Evolutionary conservation across 441 rosid species (phyloP).

Genomic region (Aquilaria agallochum): DNA sequence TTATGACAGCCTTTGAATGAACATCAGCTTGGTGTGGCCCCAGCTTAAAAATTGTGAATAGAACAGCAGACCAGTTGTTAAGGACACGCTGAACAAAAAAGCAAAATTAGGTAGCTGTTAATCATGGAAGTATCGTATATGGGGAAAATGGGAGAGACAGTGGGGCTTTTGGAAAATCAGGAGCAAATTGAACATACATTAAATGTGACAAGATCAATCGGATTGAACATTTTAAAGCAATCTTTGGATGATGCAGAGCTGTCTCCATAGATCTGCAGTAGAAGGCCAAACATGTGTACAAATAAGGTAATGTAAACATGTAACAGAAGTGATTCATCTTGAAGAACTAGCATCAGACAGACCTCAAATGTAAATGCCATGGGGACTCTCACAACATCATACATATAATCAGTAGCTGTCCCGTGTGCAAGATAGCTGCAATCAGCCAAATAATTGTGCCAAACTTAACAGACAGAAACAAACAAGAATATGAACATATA

Average conservation of each 20-base stretch:
- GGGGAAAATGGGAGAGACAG: neutral
- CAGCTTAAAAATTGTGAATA: constrained; percentile 69
- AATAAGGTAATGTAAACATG: constrained; percentile 11
- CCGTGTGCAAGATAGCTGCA: constrained; percentile 97
- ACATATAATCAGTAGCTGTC: constrained; percentile 97
- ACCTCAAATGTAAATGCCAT: constrained; percentile 99
- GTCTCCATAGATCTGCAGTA: constrained; percentile 83
- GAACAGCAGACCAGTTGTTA: constrained; percentile 89
- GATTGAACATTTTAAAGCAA: constrained; percentile 98
- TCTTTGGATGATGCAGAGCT: constrained; percentile 53
- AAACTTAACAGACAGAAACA: too few relatives aligned
- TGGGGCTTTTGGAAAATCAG: neutral
- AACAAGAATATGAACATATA: too few relatives aligned
- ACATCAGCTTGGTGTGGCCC: constrained; percentile 48
- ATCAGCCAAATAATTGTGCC: constrained; percentile 7
- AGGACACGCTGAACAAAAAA: constrained; percentile 76
- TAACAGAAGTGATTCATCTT: neutral
- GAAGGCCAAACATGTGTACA: constrained; percentile 6
- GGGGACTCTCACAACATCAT: constrained; percentile 76
- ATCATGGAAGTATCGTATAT: neutral
- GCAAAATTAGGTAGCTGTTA: constrained; percentile 7
- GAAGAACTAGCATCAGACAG: constrained; percentile 21
- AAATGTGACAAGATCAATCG: constrained; percentile 66
- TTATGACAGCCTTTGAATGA: constrained; percentile 30
- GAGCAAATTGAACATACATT: constrained; percentile 42